phyloP scores from a whole-genome alignment of 2,329 filamentous ascomycete genomes.

The Lachnellula subtilissima region DNA sequence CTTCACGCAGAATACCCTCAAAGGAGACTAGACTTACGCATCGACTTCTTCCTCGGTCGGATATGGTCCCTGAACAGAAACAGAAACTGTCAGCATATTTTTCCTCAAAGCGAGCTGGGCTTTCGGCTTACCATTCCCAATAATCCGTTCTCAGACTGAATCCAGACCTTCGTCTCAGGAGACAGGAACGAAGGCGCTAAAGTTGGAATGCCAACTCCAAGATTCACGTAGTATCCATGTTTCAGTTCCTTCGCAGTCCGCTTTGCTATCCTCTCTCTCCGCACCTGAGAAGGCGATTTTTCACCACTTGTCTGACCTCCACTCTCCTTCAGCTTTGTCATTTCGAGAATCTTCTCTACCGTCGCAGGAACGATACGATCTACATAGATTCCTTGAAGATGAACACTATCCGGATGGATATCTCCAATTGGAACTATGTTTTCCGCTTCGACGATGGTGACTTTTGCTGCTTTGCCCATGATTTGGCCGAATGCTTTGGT shows the following conservation, averaged over 20 bases:
- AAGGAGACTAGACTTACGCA: constrained; percentile 38
- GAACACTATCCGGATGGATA: constrained; percentile 68
- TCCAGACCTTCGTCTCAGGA: constrained; percentile 65
- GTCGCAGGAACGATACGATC: constrained; percentile 75
- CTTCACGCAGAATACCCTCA: background rate
- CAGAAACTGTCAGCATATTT: background rate
- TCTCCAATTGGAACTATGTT: constrained; percentile 72
- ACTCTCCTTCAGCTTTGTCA: constrained; percentile 52
- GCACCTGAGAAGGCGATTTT: constrained; percentile 44
- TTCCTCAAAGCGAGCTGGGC: no score
- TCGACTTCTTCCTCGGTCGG: constrained; percentile 69
- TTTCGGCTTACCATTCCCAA: constrained; percentile 55
- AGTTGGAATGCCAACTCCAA: constrained; percentile 82
- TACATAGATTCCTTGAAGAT: constrained; percentile 78
- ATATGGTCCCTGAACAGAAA: constrained; percentile 54
- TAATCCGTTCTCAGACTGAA: constrained; percentile 84
- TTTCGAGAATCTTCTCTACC: constrained; percentile 67
- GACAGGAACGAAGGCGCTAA: constrained; percentile 75
- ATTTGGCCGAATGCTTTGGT: constrained; percentile 70
- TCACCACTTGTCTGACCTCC: constrained; percentile 21
- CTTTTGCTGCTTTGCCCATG: constrained; percentile 74
- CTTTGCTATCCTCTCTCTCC: constrained; percentile 67
- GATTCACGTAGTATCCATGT: constrained; percentile 71
- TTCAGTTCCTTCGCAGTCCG: constrained; percentile 77
- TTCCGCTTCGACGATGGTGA: constrained; percentile 81